These are phyloP conservation scores for Malus sieversii DNA, from an alignment of 306 rosid genomes.

Conservation along the genomic window DNA sequence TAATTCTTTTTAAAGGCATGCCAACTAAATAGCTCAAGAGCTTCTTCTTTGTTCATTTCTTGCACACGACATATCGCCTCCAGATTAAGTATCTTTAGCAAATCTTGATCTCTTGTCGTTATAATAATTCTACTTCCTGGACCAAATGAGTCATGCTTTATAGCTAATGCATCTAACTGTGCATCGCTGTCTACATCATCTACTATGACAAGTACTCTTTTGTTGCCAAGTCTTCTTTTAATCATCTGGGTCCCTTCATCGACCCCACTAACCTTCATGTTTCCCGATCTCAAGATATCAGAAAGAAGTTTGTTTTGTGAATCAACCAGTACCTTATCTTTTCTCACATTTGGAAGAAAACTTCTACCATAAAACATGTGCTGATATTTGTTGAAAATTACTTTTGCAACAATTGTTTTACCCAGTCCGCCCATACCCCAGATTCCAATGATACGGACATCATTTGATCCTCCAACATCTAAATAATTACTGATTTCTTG, in stretches of 20 bases:
- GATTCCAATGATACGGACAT: too few species aligned
- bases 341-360: slow-evolving; percentile 7
- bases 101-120: slow-evolving; percentile 9
- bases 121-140: slow-evolving; percentile 17
- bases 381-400: slow-evolving; percentile 4
- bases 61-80: neutral
- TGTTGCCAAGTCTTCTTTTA: neutral
- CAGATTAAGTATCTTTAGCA: neutral
- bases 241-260: neutral
- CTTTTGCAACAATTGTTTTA: slow-evolving; percentile 13
- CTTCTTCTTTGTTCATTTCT: slow-evolving; percentile 12
- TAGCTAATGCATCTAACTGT: neutral
- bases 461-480: too few species aligned
- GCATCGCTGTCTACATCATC: neutral
- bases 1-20: slow-evolving; percentile 17
- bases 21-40: slow-evolving; percentile 16
- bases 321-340: neutral
- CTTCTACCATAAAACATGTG: neutral
- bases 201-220: slow-evolving; percentile 7
- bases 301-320: slow-evolving; percentile 14
- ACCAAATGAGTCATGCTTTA: neutral
- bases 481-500: too few species aligned
- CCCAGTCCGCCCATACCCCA: neutral
- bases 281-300: neutral
- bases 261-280: neutral